Percentiles rank a stretch among this genome's conserved stretches.
phyloP scores from a whole-genome alignment of 1,284 basidiomycete genomes.

The Chiua sp. region DNA sequence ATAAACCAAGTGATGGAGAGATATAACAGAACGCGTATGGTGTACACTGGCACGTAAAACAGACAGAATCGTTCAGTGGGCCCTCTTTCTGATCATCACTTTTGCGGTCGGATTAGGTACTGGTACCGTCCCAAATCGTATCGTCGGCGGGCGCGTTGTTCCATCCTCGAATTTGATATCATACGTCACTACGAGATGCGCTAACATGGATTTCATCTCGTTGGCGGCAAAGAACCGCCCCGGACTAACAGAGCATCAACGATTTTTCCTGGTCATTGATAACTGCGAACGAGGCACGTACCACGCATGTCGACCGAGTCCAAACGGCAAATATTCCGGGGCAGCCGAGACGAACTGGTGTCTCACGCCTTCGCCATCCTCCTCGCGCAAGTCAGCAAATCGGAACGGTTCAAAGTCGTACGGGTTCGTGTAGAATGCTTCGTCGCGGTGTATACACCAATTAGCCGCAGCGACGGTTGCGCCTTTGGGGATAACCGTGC shows the following conservation, averaged over 20 bases:
- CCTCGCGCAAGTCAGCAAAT: constrained; percentile 29
- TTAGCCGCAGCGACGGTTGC: constrained; percentile 33
- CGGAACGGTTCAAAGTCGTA: constrained; percentile 40
- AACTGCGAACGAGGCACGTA: neutral
- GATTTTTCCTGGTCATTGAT: neutral
- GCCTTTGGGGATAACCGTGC: constrained; percentile 45
- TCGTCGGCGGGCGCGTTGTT: constrained; percentile 25
- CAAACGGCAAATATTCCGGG: constrained; percentile 23
- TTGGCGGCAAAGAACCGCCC: constrained; percentile 39
- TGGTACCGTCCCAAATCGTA: neutral
- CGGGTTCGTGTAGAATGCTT: constrained; percentile 29
- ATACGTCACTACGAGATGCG: constrained; percentile 35
- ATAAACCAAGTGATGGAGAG: too few relatives aligned
- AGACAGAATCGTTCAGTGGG: constrained; percentile 4
- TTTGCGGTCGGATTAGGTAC: constrained; percentile 6
- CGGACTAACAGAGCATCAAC: constrained; percentile 21
- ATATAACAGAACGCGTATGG: neutral
- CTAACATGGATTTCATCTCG: constrained; percentile 37
- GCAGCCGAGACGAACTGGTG: constrained; percentile 23
- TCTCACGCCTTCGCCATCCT: constrained; percentile 16
- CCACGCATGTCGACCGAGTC: constrained; percentile 26
- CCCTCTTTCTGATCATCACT: constrained; percentile 28
- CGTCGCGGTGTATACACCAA: constrained; percentile 32
- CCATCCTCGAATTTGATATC: constrained; percentile 35
- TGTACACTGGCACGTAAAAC: neutral